phyloP scores from a whole-genome alignment of 768 basidiomycete species.

The Cystobasidium onofrii region DNA sequence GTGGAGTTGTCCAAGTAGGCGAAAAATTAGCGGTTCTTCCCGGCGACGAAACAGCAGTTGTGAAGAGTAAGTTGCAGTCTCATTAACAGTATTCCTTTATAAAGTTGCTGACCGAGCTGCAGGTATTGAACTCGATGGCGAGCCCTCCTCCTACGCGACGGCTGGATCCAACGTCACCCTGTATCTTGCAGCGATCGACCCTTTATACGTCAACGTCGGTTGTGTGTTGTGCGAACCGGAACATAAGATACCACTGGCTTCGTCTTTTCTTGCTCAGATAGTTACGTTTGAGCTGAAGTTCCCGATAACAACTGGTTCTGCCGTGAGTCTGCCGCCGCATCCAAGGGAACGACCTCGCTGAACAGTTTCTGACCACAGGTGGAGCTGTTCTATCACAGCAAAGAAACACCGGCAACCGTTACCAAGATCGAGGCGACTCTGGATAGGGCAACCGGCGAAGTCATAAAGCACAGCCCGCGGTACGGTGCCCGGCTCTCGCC shows the following conservation, averaged over 20 bases:
- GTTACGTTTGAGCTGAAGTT: slow-evolving; percentile 87
- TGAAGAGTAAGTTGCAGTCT: slow-evolving; percentile 51
- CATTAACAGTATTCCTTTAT: background rate
- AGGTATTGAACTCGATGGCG: slow-evolving; percentile 82
- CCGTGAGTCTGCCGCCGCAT: slow-evolving; percentile 51
- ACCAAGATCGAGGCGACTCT: slow-evolving; percentile 68
- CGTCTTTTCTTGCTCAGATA: slow-evolving; percentile 71
- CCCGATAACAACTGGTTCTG: slow-evolving; percentile 77
- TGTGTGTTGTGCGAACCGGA: slow-evolving; percentile 73
- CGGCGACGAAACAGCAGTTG: slow-evolving; percentile 77
- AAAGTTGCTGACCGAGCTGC: slow-evolving; percentile 48
- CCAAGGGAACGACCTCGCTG: background rate
- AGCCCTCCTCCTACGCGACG: slow-evolving; percentile 70
- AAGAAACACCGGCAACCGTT: slow-evolving; percentile 81
- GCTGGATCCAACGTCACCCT: slow-evolving; percentile 85
- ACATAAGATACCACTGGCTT: slow-evolving; percentile 66
- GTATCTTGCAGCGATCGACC: slow-evolving; percentile 72
- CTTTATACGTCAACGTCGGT: slow-evolving; percentile 75
- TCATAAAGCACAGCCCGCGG: slow-evolving; percentile 74
- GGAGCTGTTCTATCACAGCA: slow-evolving; percentile 89
- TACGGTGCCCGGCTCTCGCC: slow-evolving; percentile 45
- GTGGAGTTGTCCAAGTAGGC: slow-evolving; percentile 84
- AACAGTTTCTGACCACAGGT: slow-evolving; percentile 51
- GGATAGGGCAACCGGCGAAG: slow-evolving; percentile 67
- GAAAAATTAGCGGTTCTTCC: slow-evolving; percentile 78